phyloP scores from a whole-genome alignment of 306 rosid genomes.

The Oxytropis ochrocephala region DNA sequence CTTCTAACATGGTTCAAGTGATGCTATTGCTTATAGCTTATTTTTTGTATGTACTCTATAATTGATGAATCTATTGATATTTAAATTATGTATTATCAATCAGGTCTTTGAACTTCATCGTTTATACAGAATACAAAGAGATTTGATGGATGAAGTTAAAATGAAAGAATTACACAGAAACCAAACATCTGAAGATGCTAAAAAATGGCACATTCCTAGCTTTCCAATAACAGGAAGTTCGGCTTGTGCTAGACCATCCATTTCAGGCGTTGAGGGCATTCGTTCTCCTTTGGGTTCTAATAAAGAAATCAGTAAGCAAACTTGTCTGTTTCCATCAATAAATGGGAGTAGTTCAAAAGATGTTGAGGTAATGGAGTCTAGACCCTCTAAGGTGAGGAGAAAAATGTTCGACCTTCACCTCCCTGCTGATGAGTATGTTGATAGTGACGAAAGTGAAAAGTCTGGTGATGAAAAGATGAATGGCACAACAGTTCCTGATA shows the following conservation, averaged over 20 bases:
- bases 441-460: constrained; percentile 77
- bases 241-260: constrained; percentile 42
- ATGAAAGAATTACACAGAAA: constrained; percentile 51
- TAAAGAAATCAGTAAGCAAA: constrained; percentile 42
- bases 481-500: constrained; percentile 33
- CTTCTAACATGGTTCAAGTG: constrained; percentile 11
- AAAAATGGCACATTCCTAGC: constrained; percentile 46
- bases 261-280: constrained; percentile 51
- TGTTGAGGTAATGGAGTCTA: constrained; percentile 56
- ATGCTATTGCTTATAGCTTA: neutral
- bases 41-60: constrained; percentile 16
- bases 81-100: constrained; percentile 20
- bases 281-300: constrained; percentile 45
- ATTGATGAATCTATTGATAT: constrained; percentile 18
- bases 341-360: constrained; percentile 64
- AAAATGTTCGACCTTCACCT: constrained; percentile 87
- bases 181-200: constrained; percentile 48
- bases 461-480: constrained; percentile 41
- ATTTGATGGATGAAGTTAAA: constrained; percentile 75
- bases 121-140: constrained; percentile 77
- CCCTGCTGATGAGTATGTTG: constrained; percentile 84
- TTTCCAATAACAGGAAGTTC: constrained; percentile 48
- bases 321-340: constrained; percentile 47
- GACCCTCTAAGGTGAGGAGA: constrained; percentile 76
- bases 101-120: constrained; percentile 93